Evolutionary conservation across 225 moss, liverwort and hornwort genomes (phyloP).

Genomic region (Takakia lepidozioides): DNA sequence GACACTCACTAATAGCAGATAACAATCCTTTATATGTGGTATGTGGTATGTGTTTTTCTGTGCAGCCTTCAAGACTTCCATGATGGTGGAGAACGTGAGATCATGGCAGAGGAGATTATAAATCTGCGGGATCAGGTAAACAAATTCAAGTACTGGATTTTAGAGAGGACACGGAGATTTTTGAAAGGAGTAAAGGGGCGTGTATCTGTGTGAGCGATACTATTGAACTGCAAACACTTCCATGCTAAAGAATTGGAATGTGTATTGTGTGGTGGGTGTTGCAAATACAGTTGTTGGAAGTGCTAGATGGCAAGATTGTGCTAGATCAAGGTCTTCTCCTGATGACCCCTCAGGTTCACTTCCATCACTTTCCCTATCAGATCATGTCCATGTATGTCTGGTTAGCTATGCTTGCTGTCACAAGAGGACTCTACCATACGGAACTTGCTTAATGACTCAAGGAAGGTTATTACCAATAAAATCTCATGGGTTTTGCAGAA

Average conservation of each 20-base stretch:
- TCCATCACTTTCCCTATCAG: too few species aligned
- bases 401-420: too few species aligned
- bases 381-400: too few species aligned
- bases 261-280: neutral
- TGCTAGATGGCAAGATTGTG: conserved; percentile 38
- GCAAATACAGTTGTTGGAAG: conserved; percentile 31
- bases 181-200: neutral
- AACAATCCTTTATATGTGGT: neutral
- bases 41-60: too few species aligned
- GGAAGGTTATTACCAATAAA: too few species aligned
- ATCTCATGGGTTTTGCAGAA: conserved; percentile 62
- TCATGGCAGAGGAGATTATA: conserved; percentile 40
- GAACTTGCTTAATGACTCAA: too few species aligned
- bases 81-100: conserved; percentile 45
- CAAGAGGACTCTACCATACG: too few species aligned
- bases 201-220: too few species aligned
- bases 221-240: too few species aligned
- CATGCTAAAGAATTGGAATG: neutral
- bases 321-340: conserved; percentile 16
- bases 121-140: conserved; percentile 55
- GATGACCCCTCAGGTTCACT: conserved; percentile 51
- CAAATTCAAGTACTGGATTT: too few species aligned
- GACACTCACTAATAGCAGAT: neutral
- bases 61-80: conserved; percentile 55
- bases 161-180: too few species aligned